Percentiles rank a stretch among this genome's conserved stretches.
phyloP scores from a whole-genome alignment of 192 early-diverging fungal species.

The Gaertneriomyces sp. region DNA sequence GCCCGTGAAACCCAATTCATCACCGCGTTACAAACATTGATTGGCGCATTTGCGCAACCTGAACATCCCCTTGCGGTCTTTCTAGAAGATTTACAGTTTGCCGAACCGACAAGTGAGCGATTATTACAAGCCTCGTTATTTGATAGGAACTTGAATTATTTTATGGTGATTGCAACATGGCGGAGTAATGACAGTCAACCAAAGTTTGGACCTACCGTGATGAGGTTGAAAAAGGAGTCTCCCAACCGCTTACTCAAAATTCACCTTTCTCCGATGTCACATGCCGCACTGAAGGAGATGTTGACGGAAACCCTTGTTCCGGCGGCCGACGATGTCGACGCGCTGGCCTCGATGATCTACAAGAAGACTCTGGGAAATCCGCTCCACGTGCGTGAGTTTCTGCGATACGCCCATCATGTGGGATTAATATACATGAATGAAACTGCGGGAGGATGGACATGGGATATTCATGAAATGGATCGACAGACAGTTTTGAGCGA shows the following conservation, averaged over 20 bases:
- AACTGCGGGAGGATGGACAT: conserved; percentile 40
- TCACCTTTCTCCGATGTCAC: conserved; percentile 33
- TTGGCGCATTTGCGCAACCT: conserved; percentile 19
- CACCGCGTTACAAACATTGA: conserved; percentile 22
- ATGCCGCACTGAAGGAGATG: conserved; percentile 31
- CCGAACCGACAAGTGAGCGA: conserved; percentile 19
- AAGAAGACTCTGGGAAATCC: conserved; percentile 48
- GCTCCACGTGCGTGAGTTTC: conserved; percentile 38
- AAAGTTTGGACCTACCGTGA: conserved; percentile 11
- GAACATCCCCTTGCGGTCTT: conserved; percentile 37
- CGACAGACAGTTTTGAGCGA: conserved; percentile 35
- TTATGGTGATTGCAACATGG: conserved; percentile 19
- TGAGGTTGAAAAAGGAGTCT: conserved; percentile 17
- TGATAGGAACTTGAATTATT: conserved; percentile 17
- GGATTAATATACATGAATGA: conserved; percentile 42
- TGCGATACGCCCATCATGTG: conserved; percentile 32
- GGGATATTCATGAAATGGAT: conserved; percentile 44
- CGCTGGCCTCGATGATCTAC: conserved; percentile 37
- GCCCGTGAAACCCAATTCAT: conserved; percentile 22
- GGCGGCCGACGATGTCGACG: conserved; percentile 23
- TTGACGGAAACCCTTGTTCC: conserved; percentile 38
- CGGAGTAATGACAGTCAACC: neutral
- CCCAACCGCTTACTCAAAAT: conserved; percentile 26
- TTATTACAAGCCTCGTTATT: conserved; percentile 21
- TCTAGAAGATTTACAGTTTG: conserved; percentile 37